Percentiles rank a stretch among this genome's conserved stretches.
Conservation (phyloP, 2,329 filamentous ascomycete species). For the Fusarium camptoceras region DNA sequence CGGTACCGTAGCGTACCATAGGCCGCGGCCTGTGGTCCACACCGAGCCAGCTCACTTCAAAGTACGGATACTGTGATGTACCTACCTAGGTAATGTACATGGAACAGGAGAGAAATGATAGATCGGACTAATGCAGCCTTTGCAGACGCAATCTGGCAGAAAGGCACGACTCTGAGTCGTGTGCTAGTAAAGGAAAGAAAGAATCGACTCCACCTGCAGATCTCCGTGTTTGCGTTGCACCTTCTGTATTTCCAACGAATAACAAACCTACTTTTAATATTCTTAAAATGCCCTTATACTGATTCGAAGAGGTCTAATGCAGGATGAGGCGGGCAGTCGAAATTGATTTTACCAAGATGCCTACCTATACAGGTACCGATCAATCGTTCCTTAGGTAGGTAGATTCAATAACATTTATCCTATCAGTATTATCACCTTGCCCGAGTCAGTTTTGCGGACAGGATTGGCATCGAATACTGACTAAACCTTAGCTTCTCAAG, state of each 20-base stretch:
- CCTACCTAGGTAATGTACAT: background rate
- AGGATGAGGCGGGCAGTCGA: background rate
- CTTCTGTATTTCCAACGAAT: background rate
- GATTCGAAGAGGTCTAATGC: background rate
- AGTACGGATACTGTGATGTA: background rate
- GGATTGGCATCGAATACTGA: constrained; percentile 11
- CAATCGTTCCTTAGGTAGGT: background rate
- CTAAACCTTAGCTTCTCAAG: constrained; percentile 23
- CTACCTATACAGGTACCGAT: background rate
- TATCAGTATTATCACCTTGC: background rate
- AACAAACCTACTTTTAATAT: background rate
- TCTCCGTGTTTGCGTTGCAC: background rate
- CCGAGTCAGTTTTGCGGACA: constrained; percentile 30
- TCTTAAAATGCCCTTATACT: background rate
- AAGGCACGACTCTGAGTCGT: constrained; percentile 41
- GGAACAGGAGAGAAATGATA: constrained; percentile 22
- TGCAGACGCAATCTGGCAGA: constrained; percentile 31
- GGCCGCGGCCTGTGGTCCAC: background rate
- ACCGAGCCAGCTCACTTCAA: background rate
- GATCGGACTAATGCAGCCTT: constrained; percentile 13
- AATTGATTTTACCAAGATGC: background rate
- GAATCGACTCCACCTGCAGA: constrained; percentile 16
- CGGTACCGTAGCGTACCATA: background rate
- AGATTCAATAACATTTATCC: background rate
- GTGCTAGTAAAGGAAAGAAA: constrained; percentile 17